Base-by-base conservation (phyloP, 2,329 filamentous ascomycete genomes). In the Verticillium klebahnii region DNA sequence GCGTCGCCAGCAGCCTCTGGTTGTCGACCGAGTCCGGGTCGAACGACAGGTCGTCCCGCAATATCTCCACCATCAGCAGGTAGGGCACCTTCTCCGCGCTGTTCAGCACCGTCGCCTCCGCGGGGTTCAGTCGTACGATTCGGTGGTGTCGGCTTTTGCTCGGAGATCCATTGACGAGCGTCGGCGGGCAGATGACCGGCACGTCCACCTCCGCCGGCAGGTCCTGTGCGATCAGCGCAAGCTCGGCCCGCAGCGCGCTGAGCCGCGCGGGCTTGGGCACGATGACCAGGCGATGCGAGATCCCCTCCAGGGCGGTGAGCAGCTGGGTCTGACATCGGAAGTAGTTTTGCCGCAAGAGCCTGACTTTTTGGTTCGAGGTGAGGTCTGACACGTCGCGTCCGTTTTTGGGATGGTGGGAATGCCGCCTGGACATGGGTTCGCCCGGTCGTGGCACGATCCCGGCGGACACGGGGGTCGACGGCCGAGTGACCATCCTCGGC, bases 31-130 rank as follows among this genome's bases (percentile, higher is more conserved):
- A 89, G 36, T 89, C 86, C 0, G 91, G 90, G 67, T 94, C 88
- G 68, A 95, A 95, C 37, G 89, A 88, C 70, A 95, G 94, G 69
- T 95, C 91, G 66, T 94, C 91, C 29, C 89, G 81, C 57, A 95
- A 76, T 25, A 95, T 88, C 71, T 95, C 91, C 2, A 94, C 86
- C 90, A 95, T 93, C 32, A 95, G 81, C 58, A 95, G 75, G 74
- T 93, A 95, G 1, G 91, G 91, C 55, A 95, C 91, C 71, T 93
- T 90, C 73, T 95, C 91, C 5, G 91, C 91, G 72, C 91, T 95
- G 74, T 95, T 95, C 59, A 95, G 77, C 60, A 93, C 92, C 0
- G 91, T 94, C 6, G 91, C 89, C 74, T 95, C 91, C 1, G 90
- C 90, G 7, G 91, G 92, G 69, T 93, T 95, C 58, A 95, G 81